Base-by-base conservation (phyloP, 768 basidiomycete species). In the Sarcodon aspratus region DNA sequence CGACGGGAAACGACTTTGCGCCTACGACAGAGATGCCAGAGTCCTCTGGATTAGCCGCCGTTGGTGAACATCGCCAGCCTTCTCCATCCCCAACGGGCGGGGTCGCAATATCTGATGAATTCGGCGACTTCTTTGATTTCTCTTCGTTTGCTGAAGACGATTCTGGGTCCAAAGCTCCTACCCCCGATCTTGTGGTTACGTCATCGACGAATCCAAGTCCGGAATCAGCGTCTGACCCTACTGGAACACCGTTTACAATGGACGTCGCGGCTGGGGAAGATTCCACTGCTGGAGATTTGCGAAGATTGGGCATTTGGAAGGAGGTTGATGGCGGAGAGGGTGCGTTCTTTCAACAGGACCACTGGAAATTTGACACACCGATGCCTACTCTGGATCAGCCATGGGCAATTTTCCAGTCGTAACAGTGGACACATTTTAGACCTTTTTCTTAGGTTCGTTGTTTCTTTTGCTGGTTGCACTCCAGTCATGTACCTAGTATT, bases 161-260 rank as follows among this genome's bases (percentile, higher is more conserved):
- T 45, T 63, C 65, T 44, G 69, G 65, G 17, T 82, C 80, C 11
- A 84, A 83, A 57, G 76, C 80, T n/a, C 70, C 74, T 7, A 88
- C 86, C 3, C 86, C 86, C 8, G 86, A 88, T 48, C 71, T 89
- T 44, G 67, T 84, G 12, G 70, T 72, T 33, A 76, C 80, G 9
- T 80, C 83, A 15, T 85, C 85, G 50, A 77, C 85, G 15, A 85
- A 86, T 54, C 80, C 77, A 9, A 87, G 85, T 59, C 86, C 86
- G 2, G 82, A 82, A 57, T 87, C 85, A 11, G 77, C 73, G 34
- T 75, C 81, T 8, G 85, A 84, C 32, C 82, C 81, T 49, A 62
- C 66, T 21, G 60, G 66, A 48, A 72, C 76, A 46, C 69, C 69
- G 53, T 61, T 69, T 50, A 63, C 70, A 40, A 59, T 71, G 47